Conservation (phyloP, 2,329 filamentous ascomycete species). For the Aspergillus puulaauensis region DNA sequence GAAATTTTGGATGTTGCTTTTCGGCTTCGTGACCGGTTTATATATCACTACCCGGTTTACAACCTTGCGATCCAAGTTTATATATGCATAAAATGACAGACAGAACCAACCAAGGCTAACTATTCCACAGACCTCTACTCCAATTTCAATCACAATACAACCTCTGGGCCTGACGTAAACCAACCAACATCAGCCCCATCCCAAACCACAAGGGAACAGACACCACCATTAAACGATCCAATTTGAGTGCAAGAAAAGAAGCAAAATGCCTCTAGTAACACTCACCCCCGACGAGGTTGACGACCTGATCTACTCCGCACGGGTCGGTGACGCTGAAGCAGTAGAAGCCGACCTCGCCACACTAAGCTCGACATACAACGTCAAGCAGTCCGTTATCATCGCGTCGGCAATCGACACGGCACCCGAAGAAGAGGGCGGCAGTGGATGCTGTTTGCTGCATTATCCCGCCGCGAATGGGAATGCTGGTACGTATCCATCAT, state of each 20-base stretch:
- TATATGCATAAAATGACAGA: not conserved
- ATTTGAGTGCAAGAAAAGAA: not conserved
- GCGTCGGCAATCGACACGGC: conserved; percentile 69
- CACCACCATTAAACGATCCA: not conserved
- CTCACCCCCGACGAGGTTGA: conserved; percentile 80
- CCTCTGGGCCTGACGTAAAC: too few relatives aligned
- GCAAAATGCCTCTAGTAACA: conserved; percentile 25
- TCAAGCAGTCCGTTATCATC: conserved; percentile 64
- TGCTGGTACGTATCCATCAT: conserved; percentile 53
- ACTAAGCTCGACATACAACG: conserved; percentile 62
- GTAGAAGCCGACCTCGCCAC: conserved; percentile 60
- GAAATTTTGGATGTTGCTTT: too few relatives aligned
- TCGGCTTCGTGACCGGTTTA: too few relatives aligned
- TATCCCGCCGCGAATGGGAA: conserved; percentile 93
- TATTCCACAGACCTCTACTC: not conserved
- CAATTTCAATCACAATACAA: too few relatives aligned
- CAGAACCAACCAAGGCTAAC: not conserved
- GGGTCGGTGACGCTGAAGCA: conserved; percentile 72
- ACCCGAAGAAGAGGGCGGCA: conserved; percentile 67
- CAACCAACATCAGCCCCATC: too few relatives aligned
- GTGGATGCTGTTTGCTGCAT: conserved; percentile 62
- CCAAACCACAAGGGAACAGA: too few relatives aligned
- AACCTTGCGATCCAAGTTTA: too few relatives aligned
- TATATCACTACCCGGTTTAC: too few relatives aligned
- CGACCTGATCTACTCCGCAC: conserved; percentile 85